Percentiles rank a stretch among this genome's conserved stretches.
These are phyloP conservation scores for Penicillium sp. DNA, from an alignment of 2,329 filamentous ascomycete species.

Conservation along the genomic window DNA sequence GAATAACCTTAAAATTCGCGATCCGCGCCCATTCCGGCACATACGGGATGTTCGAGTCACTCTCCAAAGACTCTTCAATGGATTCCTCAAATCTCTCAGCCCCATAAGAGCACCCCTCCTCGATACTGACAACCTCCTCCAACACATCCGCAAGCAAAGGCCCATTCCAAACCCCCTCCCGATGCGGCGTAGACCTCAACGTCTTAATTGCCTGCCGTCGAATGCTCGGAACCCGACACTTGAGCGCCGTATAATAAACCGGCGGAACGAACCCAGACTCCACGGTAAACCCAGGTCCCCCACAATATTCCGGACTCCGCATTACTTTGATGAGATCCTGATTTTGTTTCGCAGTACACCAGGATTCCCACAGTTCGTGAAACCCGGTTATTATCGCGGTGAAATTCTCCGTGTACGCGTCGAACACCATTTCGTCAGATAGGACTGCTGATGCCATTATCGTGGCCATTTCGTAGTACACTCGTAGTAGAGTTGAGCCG, in stretches of 20 bases:
- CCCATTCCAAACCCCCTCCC: slow-evolving; percentile 19
- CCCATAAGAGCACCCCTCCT: slow-evolving; percentile 8
- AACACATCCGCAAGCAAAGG: slow-evolving; percentile 12
- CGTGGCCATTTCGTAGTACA: slow-evolving; percentile 42
- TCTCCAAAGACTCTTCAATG: not conserved
- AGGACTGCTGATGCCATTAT: slow-evolving; percentile 37
- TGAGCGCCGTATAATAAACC: slow-evolving; percentile 31
- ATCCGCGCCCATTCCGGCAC: slow-evolving; percentile 5
- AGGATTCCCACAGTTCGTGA: slow-evolving; percentile 10
- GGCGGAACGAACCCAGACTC: slow-evolving; percentile 33
- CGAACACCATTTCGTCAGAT: slow-evolving; percentile 20
- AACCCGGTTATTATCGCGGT: slow-evolving; percentile 14
- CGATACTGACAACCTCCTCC: slow-evolving; percentile 9
- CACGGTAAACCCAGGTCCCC: slow-evolving; percentile 15
- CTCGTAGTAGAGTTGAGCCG: slow-evolving; percentile 30
- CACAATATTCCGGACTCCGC: not conserved
- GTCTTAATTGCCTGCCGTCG: slow-evolving; percentile 22
- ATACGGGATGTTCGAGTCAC: slow-evolving; percentile 4
- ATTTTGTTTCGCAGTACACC: not conserved
- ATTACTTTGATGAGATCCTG: slow-evolving; percentile 1
- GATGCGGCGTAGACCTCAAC: slow-evolving; percentile 12
- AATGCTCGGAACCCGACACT: slow-evolving; percentile 32
- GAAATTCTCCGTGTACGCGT: slow-evolving; percentile 21
- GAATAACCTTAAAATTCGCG: slow-evolving; percentile 10
- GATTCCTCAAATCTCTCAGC: not conserved